Conservation (phyloP, 352 stramenopile species). For the Globisporangium iwayamae region DNA sequence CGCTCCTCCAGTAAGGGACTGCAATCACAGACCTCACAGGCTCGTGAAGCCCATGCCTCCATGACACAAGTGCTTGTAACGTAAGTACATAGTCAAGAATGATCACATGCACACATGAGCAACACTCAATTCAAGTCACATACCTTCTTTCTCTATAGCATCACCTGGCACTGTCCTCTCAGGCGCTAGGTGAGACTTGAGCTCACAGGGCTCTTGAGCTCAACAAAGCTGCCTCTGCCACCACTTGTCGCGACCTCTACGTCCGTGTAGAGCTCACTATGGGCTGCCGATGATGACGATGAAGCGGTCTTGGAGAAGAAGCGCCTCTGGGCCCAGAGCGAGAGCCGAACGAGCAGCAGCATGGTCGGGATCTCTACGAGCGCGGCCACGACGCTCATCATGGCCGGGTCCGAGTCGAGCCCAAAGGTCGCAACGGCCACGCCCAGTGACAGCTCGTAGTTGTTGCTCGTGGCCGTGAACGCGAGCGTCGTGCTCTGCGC, state of each 20-base stretch:
- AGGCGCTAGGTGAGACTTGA: neutral
- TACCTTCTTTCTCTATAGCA: neutral
- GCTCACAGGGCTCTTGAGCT: neutral
- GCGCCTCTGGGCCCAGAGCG: conserved; percentile 21
- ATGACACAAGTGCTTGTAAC: too few relatives aligned
- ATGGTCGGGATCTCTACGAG: conserved; percentile 49
- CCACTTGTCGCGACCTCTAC: neutral
- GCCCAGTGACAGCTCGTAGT: conserved; percentile 76
- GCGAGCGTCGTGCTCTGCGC: conserved; percentile 42
- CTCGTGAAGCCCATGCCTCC: too few relatives aligned
- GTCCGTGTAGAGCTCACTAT: neutral
- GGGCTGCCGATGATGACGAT: neutral
- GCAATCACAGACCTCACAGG: too few relatives aligned
- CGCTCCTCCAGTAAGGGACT: too few relatives aligned
- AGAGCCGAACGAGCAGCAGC: conserved; percentile 28
- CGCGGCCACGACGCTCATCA: conserved; percentile 43
- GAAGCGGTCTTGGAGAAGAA: conserved; percentile 1
- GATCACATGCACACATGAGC: neutral
- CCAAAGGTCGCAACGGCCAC: conserved; percentile 68
- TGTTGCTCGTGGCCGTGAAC: conserved; percentile 86
- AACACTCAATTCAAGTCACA: neutral
- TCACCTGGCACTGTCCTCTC: neutral
- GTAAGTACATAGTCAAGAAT: too few relatives aligned
- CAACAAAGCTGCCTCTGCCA: neutral
- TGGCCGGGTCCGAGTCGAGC: conserved; percentile 59